Percentiles rank a stretch among this genome's conserved stretches.
These are phyloP conservation scores for Globisporangium solare DNA, from an alignment of 352 stramenopile species.

Conservation along the genomic window DNA sequence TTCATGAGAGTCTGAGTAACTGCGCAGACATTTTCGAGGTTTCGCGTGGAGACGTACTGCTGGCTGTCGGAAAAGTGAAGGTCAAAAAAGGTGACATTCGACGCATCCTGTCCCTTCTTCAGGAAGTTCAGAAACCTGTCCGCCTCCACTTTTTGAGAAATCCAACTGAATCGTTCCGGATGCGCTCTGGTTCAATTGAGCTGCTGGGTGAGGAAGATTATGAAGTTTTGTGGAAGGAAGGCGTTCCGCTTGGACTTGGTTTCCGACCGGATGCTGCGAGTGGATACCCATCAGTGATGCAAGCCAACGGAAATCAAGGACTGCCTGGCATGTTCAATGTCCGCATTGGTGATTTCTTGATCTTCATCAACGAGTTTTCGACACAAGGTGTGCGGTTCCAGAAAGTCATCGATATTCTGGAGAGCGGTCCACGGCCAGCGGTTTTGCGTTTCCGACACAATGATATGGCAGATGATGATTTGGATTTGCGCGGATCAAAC, in stretches of 20 bases:
- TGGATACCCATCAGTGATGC: slow-evolving; percentile 71
- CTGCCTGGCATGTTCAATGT: slow-evolving; percentile 86
- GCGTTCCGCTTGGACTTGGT: slow-evolving; percentile 74
- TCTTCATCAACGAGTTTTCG: slow-evolving; percentile 86
- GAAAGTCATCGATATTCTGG: slow-evolving; percentile 83
- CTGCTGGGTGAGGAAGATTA: slow-evolving; percentile 83
- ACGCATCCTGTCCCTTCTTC: slow-evolving; percentile 65
- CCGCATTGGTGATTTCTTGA: slow-evolving; percentile 68
- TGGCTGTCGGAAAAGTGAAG: slow-evolving; percentile 69
- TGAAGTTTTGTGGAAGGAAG: slow-evolving; percentile 82
- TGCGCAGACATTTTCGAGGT: slow-evolving; percentile 85
- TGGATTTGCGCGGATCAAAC: slow-evolving; percentile 45
- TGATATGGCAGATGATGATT: slow-evolving; percentile 53
- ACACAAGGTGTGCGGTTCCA: slow-evolving; percentile 79
- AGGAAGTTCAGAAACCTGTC: slow-evolving; percentile 82
- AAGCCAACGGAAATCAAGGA: slow-evolving; percentile 71
- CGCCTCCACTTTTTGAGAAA: slow-evolving; percentile 70
- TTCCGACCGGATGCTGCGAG: slow-evolving; percentile 77
- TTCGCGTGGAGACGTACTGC: slow-evolving; percentile 69
- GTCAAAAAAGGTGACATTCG: slow-evolving; percentile 82
- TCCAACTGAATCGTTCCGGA: slow-evolving; percentile 61
- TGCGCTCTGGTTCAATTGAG: slow-evolving; percentile 65
- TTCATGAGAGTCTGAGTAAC: slow-evolving; percentile 84
- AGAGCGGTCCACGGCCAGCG: slow-evolving; percentile 68
- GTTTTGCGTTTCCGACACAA: slow-evolving; percentile 84